Conservation (phyloP, 768 basidiomycete species). For the Boletus pseudo-olivaceus region DNA sequence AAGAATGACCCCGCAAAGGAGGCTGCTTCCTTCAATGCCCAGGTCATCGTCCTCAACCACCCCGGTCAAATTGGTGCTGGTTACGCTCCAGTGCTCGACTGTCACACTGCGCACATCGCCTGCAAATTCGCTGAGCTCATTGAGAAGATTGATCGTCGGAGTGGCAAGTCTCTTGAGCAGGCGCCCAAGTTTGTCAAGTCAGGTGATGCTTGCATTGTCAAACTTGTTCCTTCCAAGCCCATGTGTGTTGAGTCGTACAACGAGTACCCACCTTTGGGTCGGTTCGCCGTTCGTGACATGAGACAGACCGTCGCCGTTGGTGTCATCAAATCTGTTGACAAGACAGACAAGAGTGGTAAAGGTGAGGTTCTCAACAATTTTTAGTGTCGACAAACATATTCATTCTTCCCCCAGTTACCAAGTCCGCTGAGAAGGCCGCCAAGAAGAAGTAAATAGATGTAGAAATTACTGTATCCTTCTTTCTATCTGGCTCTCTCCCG, state of each 20-base stretch:
- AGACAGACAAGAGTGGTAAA: conserved; percentile 92
- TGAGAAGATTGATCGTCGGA: conserved; percentile 99
- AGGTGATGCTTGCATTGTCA: conserved; percentile 98
- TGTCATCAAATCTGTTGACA: conserved; percentile 97
- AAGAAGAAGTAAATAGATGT: conserved; percentile 95
- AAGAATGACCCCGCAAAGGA: conserved; percentile 99
- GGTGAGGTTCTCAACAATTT: conserved; percentile 39
- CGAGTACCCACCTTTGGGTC: conserved; percentile 98
- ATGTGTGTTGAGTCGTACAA: conserved; percentile 94
- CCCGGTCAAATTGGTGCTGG: conserved; percentile 99
- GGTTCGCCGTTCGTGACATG: conserved; percentile 99
- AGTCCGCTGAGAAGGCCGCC: conserved; percentile 93
- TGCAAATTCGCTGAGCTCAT: conserved; percentile 99
- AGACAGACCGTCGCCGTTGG: conserved; percentile 98
- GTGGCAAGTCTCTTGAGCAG: conserved; percentile 88
- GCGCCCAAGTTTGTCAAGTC: conserved; percentile 98
- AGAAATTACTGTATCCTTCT: conserved; percentile 61
- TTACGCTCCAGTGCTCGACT: conserved; percentile 98
- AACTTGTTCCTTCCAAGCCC: conserved; percentile 94
- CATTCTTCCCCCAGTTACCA: conserved; percentile 59
- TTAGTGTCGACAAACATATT: conserved; percentile 1
- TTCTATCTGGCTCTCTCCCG: conserved; percentile 42
- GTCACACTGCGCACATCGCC: conserved; percentile 99
- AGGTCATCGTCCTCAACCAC: conserved; percentile 99
- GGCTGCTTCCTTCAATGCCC: conserved; percentile 98